Conservation (phyloP, 2,329 filamentous ascomycete genomes). For the Gaeumannomyces tritici region DNA sequence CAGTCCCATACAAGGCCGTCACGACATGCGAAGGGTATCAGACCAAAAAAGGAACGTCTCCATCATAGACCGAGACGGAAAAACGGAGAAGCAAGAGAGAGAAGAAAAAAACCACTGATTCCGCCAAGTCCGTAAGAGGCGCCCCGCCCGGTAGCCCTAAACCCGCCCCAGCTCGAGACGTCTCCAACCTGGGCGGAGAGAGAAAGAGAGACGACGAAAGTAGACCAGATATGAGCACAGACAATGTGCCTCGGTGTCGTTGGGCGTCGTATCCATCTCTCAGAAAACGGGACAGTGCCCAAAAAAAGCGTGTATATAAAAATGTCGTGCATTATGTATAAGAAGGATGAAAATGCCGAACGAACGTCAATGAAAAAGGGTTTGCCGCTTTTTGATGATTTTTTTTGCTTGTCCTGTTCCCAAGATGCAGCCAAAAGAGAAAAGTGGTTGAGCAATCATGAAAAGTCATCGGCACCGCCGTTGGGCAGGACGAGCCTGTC, state of each 20-base stretch:
- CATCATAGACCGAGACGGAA: neutral
- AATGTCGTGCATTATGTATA: neutral
- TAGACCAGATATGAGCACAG: neutral
- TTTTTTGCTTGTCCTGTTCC: conserved; percentile 6
- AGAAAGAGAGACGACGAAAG: neutral
- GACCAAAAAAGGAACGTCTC: conserved; percentile 3
- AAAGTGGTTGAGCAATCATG: conserved; percentile 10
- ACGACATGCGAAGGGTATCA: neutral
- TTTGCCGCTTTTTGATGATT: too few species aligned
- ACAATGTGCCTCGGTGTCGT: neutral
- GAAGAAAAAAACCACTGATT: neutral
- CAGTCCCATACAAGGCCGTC: neutral
- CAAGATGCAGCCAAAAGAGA: too few species aligned
- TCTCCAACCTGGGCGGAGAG: neutral
- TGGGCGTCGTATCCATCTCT: neutral
- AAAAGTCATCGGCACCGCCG: conserved; percentile 15
- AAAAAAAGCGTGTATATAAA: neutral
- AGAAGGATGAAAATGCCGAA: neutral
- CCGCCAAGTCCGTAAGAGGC: neutral
- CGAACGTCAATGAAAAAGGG: neutral
- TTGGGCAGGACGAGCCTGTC: conserved; percentile 15
- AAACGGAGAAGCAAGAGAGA: neutral
- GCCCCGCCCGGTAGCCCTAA: neutral
- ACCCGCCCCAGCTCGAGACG: neutral
- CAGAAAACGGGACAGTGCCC: neutral